Evolutionary conservation across 331 rosid species (phyloP).

Genomic region (Dryas integrifolia): DNA sequence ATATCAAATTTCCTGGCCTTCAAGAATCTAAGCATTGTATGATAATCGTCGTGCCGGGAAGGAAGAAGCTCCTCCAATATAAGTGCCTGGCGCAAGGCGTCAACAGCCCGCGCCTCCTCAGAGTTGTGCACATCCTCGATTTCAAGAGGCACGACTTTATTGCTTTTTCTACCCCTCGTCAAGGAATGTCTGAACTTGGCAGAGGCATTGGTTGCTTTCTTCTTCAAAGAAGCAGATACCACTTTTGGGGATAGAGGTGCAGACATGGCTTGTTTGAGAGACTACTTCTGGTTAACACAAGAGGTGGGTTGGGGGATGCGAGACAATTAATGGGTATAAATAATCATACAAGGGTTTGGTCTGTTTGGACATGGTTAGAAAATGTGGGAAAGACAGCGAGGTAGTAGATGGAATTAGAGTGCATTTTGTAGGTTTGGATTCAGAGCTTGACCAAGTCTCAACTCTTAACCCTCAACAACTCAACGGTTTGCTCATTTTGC

Average conservation of each 20-base stretch:
- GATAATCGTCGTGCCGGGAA: constrained; percentile 9
- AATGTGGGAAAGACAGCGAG: not conserved
- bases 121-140: constrained; percentile 6
- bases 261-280: not conserved
- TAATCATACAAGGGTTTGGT: not conserved
- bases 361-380: not conserved
- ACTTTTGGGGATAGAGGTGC: not conserved
- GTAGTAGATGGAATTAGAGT: not conserved
- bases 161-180: not conserved
- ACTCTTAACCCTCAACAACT: not conserved
- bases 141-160: not conserved
- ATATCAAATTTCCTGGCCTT: constrained; percentile 13
- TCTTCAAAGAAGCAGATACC: not conserved
- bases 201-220: constrained; percentile 11
- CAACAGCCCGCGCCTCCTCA: constrained; percentile 1
- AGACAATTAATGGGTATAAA: not conserved
- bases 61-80: constrained; percentile 17
- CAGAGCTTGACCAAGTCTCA: not conserved
- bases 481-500: not conserved
- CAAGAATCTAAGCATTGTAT: constrained; percentile 4
- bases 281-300: not conserved
- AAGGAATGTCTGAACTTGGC: not conserved
- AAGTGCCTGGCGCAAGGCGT: constrained; percentile 1
- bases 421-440: not conserved
- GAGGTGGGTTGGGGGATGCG: not conserved